Conservation (phyloP, 208 protist genomes). For the Naegleria lovaniensis region DNA sequence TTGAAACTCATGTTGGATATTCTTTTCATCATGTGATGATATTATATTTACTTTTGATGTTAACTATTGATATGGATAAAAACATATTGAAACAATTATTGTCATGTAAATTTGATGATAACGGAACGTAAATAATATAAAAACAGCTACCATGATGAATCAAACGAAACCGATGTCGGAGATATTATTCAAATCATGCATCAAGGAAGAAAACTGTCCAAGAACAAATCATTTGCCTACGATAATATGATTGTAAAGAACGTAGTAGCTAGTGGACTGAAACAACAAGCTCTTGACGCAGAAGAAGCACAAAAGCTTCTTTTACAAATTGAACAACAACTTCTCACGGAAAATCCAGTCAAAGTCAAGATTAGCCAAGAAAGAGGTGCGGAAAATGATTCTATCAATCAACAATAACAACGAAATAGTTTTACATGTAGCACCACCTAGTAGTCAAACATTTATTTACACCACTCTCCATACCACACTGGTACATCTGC, state of each 20-base stretch:
- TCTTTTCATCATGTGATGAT: no score
- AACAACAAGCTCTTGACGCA: not conserved
- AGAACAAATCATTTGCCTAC: conserved; percentile 8
- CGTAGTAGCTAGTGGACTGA: not conserved
- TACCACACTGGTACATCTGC: not conserved
- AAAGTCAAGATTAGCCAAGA: conserved; percentile 22
- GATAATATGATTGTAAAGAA: conserved; percentile 24
- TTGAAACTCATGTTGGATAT: not conserved
- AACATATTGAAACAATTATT: no score
- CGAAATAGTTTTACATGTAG: no score
- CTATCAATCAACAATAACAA: no score
- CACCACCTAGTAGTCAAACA: no score
- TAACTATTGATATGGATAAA: no score
- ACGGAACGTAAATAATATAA: not conserved
- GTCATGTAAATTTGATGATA: no score
- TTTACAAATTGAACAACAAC: conserved; percentile 20
- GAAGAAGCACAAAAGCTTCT: not conserved
- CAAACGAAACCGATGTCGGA: conserved; percentile 15
- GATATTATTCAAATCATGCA: conserved; percentile 20
- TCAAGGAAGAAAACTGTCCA: not conserved
- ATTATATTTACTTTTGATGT: no score
- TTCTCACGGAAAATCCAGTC: not conserved
- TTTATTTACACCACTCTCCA: not conserved
- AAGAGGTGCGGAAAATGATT: not conserved
- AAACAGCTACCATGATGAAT: conserved; percentile 14